Conservation (phyloP, 2,329 filamentous ascomycete genomes). For the Claviceps humidiphila region DNA sequence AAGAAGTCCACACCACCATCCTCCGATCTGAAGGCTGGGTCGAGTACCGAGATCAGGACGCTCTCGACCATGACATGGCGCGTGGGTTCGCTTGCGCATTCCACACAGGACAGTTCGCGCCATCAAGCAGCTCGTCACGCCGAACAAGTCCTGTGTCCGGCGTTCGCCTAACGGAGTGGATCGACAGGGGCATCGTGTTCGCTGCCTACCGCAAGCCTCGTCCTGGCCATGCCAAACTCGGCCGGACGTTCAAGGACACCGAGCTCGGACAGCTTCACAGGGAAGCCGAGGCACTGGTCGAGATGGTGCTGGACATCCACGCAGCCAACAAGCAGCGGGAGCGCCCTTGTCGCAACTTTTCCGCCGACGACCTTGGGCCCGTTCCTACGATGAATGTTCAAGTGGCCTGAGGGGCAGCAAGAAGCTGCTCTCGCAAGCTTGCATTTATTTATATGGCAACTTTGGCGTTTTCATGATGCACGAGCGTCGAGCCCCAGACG, state of each 20-base stretch:
- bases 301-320: slow-evolving; percentile 39
- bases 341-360: slow-evolving; percentile 12
- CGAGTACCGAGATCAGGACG: slow-evolving; percentile 33
- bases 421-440: no score
- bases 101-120: slow-evolving; percentile 28
- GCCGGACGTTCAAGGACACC: slow-evolving; percentile 20
- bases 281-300: slow-evolving; percentile 39
- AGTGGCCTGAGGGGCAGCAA: background rate
- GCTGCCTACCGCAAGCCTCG: slow-evolving; percentile 39
- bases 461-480: no score
- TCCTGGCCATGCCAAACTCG: slow-evolving; percentile 21
- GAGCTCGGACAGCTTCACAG: slow-evolving; percentile 33
- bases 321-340: slow-evolving; percentile 23
- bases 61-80: slow-evolving; percentile 30
- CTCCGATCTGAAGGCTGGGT: slow-evolving; percentile 38
- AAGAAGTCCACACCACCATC: slow-evolving; percentile 35
- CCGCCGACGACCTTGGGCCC: slow-evolving; percentile 25
- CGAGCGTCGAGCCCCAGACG: no score
- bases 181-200: slow-evolving; percentile 41
- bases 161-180: slow-evolving; percentile 13
- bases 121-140: slow-evolving; percentile 12
- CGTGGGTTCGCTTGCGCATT: slow-evolving; percentile 42
- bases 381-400: slow-evolving; percentile 19
- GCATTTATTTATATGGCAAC: no score
- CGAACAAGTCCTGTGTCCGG: slow-evolving; percentile 14